Conservation (phyloP, 192 early-diverging fungal species). For the Entomortierella chlamydospora region DNA sequence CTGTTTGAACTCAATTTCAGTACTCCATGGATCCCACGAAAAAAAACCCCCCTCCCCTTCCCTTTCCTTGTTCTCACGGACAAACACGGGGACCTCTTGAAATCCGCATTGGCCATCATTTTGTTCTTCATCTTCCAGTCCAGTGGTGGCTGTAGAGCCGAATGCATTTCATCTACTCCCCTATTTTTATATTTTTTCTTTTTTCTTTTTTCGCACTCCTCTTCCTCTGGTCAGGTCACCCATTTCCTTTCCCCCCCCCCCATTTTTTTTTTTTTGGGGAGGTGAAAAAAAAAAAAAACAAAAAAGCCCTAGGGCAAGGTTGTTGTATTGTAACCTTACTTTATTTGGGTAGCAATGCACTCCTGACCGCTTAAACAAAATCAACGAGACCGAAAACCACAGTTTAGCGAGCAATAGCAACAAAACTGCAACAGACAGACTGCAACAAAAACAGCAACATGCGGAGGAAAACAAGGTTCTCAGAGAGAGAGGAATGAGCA, state of each 20-base stretch:
- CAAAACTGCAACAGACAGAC: too few species aligned
- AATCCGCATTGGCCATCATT: slow-evolving; percentile 25
- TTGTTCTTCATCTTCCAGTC: not conserved
- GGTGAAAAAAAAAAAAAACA: too few species aligned
- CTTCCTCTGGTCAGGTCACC: too few species aligned
- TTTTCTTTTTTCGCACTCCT: not conserved
- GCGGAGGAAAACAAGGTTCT: too few species aligned
- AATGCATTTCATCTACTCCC: not conserved
- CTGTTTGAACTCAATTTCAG: slow-evolving; percentile 34
- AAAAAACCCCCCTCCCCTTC: not conserved
- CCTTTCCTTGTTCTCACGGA: too few species aligned
- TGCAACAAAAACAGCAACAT: too few species aligned
- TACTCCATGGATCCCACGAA: not conserved
- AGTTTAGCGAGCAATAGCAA: too few species aligned
- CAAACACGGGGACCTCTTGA: too few species aligned
- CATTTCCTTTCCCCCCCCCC: not conserved
- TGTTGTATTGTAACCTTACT: not conserved
- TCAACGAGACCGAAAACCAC: not conserved
- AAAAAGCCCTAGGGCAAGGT: not conserved
- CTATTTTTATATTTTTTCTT: slow-evolving; percentile 5
- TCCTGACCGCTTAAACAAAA: not conserved
- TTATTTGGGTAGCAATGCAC: not conserved
- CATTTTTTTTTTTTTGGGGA: not conserved
- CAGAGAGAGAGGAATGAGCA: too few species aligned
- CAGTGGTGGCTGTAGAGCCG: not conserved